Conservation (phyloP, 495 filamentous ascomycete genomes). For the Paragyromitra xinjiangensis region DNA sequence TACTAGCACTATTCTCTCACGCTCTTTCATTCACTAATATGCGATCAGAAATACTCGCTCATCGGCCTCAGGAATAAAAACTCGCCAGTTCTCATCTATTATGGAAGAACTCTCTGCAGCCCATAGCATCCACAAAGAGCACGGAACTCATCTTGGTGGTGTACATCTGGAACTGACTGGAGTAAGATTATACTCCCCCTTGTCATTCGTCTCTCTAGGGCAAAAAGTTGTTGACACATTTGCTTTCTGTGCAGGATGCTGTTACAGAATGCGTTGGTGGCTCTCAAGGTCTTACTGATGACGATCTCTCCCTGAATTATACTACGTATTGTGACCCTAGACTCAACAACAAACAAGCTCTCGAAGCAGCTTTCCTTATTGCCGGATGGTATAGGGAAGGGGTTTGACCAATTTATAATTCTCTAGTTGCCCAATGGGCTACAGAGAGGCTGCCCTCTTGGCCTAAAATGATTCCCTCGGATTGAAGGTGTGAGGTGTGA, state of each 20-base stretch:
- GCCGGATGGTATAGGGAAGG: slow-evolving; percentile 77
- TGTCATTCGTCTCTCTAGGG: background rate
- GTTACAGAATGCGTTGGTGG: slow-evolving; percentile 97
- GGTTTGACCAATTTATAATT: background rate
- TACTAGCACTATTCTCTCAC: background rate
- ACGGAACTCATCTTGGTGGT: slow-evolving; percentile 85
- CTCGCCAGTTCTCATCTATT: slow-evolving; percentile 84
- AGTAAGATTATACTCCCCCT: slow-evolving; percentile 28
- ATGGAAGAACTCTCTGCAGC: slow-evolving; percentile 82
- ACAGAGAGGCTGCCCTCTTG: background rate
- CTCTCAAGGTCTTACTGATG: slow-evolving; percentile 84
- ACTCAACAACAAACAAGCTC: slow-evolving; percentile 95
- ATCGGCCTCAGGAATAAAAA: slow-evolving; percentile 79
- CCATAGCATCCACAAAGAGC: slow-evolving; percentile 80
- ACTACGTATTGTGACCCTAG: slow-evolving; percentile 95
- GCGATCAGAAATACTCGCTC: slow-evolving; percentile 68
- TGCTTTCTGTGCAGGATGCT: slow-evolving; percentile 66
- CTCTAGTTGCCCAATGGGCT: background rate
- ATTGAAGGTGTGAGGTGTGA: background rate
- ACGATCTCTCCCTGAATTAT: slow-evolving; percentile 86
- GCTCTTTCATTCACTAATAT: slow-evolving; percentile 8
- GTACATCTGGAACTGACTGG: slow-evolving; percentile 95
- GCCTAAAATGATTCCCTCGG: background rate
- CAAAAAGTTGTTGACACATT: background rate
- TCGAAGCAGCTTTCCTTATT: slow-evolving; percentile 93